Percentiles rank a stretch among this genome's conserved stretches.
Conservation (phyloP, 2,329 filamentous ascomycete species). For the Ophiostoma quercus region DNA sequence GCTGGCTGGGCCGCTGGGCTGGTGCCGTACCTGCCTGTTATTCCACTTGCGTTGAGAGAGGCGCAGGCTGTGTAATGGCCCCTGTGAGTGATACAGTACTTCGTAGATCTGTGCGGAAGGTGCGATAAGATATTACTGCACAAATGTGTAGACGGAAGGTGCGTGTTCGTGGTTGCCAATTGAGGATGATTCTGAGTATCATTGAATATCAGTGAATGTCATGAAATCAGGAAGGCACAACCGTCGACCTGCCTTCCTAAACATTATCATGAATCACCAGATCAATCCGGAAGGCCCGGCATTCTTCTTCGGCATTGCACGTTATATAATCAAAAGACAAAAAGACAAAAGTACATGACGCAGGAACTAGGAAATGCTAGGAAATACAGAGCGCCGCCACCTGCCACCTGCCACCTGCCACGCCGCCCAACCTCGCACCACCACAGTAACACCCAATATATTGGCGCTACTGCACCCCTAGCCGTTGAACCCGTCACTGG, state of each 20-base stretch:
- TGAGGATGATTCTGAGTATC: neutral
- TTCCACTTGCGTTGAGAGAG: conserved; percentile 4
- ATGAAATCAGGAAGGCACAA: neutral
- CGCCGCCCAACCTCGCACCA: conserved; percentile 1
- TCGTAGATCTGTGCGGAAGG: neutral
- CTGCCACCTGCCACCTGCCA: neutral
- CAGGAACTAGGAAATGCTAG: too few species aligned
- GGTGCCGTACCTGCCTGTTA: neutral
- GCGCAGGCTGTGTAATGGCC: neutral
- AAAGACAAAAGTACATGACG: neutral
- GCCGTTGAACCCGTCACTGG: neutral
- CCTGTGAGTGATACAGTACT: neutral
- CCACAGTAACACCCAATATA: neutral
- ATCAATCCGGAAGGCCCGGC: neutral
- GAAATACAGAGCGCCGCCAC: too few species aligned
- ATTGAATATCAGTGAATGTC: too few species aligned
- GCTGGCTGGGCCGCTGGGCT: neutral
- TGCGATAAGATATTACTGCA: neutral
- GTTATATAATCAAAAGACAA: neutral
- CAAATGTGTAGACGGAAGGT: neutral
- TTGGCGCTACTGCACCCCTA: neutral
- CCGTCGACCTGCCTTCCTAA: neutral
- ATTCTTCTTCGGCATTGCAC: neutral
- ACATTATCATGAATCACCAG: too few species aligned
- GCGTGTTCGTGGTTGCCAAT: neutral